Evolutionary conservation across 2,329 filamentous ascomycete genomes (phyloP).

Genomic region (Pseudogymnoascus sp.): DNA sequence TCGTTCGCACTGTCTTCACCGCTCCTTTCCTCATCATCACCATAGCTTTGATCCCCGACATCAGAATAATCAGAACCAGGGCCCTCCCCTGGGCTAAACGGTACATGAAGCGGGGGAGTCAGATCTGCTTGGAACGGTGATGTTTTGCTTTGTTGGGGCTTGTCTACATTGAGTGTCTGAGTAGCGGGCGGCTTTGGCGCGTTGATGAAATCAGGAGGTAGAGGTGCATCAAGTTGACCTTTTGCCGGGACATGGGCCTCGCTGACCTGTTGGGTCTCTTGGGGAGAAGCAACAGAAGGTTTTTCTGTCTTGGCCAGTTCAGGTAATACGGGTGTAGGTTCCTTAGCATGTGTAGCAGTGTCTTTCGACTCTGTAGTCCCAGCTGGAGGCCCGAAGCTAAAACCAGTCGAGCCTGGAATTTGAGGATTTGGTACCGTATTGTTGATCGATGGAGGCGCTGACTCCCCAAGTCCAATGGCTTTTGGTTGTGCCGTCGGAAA

Average conservation of each 20-base stretch:
- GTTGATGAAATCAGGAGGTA: constrained; percentile 33
- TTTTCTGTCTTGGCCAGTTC: background rate
- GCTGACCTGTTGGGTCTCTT: background rate
- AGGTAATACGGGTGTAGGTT: background rate
- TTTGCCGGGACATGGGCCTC: background rate
- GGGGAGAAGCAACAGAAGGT: background rate
- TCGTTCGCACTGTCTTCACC: constrained; percentile 59
- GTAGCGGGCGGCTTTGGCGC: constrained; percentile 26
- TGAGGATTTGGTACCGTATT: background rate
- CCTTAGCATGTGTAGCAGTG: background rate
- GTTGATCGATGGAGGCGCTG: background rate
- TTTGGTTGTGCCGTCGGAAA: background rate
- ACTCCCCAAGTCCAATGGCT: background rate
- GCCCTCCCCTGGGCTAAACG: constrained; percentile 24
- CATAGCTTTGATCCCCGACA: constrained; percentile 34
- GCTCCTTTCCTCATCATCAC: constrained; percentile 43
- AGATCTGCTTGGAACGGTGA: constrained; percentile 19
- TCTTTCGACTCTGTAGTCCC: background rate
- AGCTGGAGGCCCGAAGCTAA: background rate
- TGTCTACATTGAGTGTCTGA: constrained; percentile 16
- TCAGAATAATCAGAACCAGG: constrained; percentile 14
- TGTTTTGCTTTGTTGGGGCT: background rate
- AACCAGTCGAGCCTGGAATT: background rate
- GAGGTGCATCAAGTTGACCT: constrained; percentile 22
- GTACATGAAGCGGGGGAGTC: constrained; percentile 22